Base-by-base conservation (phyloP, 1,284 basidiomycete genomes). In the Gomphus bonarii region DNA sequence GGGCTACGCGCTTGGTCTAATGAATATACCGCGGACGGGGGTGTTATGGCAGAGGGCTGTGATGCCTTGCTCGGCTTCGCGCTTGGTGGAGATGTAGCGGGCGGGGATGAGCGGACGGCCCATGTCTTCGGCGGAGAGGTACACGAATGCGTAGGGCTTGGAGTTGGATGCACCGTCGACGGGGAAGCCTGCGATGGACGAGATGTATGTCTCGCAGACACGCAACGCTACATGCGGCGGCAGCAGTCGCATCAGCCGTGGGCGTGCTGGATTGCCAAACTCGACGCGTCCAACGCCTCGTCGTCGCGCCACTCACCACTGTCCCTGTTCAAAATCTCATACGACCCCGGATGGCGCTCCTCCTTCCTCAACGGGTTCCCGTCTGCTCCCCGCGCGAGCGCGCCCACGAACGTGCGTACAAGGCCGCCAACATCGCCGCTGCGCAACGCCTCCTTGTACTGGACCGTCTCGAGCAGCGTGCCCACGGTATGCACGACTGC, bases 401-500 rank as follows among this genome's bases (percentile, higher is more conserved):
- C 66, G 62, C 65, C 64, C 57, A 76, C 63, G 42, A 85, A 67
- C 57, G 73, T 75, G 50, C 75, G 70, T 40, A 81, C 61, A 31
- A 92, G 68, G 4, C 78, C 79, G 11, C 76, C 63, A 25, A 85
- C 58, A 63, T 88, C 74, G 6, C 81, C 81, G 18, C 74, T 74
- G 61, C 75, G 74, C 48, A 94, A 64, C 30, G 82, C 79, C 33
- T 73, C 67, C 70, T 99, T 99, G 77, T 99, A 99, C 44, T 75
- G 76, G 5, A 75, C 75, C 63, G 84, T 81, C 69, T 97, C 92
- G 50, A 98, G 75, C 51, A 99, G 80, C 42, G 88, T 92, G 44
- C 95, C 95, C n/a, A 98, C 78, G 1, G 97, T 95, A 68, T 97
- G 93, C 38, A 98, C 92, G 25, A 97, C 88, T 3, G 89, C 92